Evolutionary conservation across 306 rosid genomes (phyloP).

Genomic region (Castanea sativa): DNA sequence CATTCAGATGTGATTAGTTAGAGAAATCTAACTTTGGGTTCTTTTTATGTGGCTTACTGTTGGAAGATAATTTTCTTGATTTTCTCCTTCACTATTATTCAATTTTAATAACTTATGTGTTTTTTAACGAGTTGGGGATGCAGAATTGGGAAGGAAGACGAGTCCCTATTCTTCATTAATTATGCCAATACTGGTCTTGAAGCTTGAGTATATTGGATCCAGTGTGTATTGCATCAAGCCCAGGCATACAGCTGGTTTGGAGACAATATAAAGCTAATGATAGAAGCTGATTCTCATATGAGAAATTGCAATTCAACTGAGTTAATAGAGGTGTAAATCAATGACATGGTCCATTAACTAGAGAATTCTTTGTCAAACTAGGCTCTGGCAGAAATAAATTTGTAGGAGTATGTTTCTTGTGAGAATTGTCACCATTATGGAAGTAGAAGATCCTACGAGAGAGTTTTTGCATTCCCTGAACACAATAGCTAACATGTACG

Average conservation of each 20-base stretch:
- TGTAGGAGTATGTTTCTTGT: neutral
- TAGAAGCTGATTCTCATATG: slow-evolving; percentile 5
- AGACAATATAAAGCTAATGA: neutral
- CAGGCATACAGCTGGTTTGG: slow-evolving; percentile 11
- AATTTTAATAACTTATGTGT: neutral
- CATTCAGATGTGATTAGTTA: neutral
- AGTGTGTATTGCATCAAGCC: slow-evolving; percentile 68
- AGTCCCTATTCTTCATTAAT: slow-evolving; percentile 66
- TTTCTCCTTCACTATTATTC: slow-evolving; percentile 13
- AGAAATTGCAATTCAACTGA: neutral
- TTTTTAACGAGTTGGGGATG: slow-evolving; percentile 89
- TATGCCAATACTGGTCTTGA: slow-evolving; percentile 69
- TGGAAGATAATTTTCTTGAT: neutral
- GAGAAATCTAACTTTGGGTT: neutral
- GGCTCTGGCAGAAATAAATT: neutral
- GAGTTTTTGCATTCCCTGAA: neutral
- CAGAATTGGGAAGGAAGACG: slow-evolving; percentile 88
- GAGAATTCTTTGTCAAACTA: neutral
- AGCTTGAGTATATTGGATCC: slow-evolving; percentile 66
- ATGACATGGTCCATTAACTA: neutral
- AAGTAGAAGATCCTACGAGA: neutral
- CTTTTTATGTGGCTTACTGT: neutral
- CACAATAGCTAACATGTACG: neutral
- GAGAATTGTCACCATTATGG: neutral
- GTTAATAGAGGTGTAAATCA: neutral